Base-by-base conservation (phyloP, 257 asterid genomes). In the Lavandula angustifolia region DNA sequence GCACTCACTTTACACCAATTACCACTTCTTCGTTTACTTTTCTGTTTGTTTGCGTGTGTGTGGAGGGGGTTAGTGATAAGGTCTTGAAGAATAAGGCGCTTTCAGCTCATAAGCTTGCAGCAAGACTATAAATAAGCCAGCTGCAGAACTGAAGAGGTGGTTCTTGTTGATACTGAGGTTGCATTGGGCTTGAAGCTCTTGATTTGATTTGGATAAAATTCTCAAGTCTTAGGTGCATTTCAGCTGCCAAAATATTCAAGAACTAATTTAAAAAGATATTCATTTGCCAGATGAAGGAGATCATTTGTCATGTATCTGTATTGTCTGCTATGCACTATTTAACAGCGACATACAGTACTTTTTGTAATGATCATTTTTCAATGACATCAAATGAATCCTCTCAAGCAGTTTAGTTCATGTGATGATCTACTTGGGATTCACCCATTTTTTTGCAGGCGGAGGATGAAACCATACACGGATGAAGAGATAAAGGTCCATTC, bases 401-500 rank as follows among this genome's bases (percentile, higher is more conserved):
- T 29, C 35, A 22, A n/a, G 46, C 49, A 34, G 49, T 16, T 54
- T 33, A 63, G 40, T 51, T 44, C 40, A 69, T 22, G 27, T 22
- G 27, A 22, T 22, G 41, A 16, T 34, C 54, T 22, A 38, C 53
- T 58, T 63, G 43, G 18, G 13, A 37, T 75, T 79, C 73, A 75
- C 72, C 60, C 31, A 48, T 57, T 73, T 38, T 69, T 55, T 70
- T 75, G 65, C 82, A 91, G 96, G 86, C 72, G 68, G 70, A 85
- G 96, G 83, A 75, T 76, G 61, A 77, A 78, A 11, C 96, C 94
- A 5, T 92, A 87, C 78, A 78, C 97, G 1, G 97, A 88, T 64
- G 82, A 79, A 9, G 96, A 91, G 78, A 89, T 92, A 65, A 92
- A 89, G 98, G 41, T 51, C 60, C 42, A 31, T 22, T 13, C 7